Evolutionary conservation across 106 monocot genomes (phyloP).

Genomic region (Dendrobium chrysotoxum): DNA sequence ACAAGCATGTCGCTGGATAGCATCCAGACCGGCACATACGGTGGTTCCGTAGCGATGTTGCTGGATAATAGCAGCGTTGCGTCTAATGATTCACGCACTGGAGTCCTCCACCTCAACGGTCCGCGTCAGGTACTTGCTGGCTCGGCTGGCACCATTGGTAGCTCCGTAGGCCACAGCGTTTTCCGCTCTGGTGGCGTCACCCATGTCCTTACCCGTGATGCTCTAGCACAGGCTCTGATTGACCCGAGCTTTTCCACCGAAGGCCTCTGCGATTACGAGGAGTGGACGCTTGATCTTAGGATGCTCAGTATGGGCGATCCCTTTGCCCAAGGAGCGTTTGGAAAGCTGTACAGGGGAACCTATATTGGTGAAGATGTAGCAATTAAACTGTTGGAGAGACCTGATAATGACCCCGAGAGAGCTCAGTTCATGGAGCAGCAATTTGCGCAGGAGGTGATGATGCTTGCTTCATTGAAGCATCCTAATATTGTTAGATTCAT

Average conservation of each 20-base stretch:
- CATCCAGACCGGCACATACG: conserved; percentile 12
- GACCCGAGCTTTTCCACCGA: conserved; percentile 13
- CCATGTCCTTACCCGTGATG: conserved; percentile 15
- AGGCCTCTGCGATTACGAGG: conserved; percentile 23
- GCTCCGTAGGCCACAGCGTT: conserved; percentile 19
- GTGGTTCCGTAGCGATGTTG: conserved; percentile 27
- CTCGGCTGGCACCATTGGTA: neutral
- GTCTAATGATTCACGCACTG: conserved; percentile 20
- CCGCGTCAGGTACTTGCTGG: neutral
- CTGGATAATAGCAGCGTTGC: conserved; percentile 31
- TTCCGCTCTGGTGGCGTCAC: conserved; percentile 7
- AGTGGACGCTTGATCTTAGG: conserved; percentile 34
- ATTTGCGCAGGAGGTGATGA: conserved; percentile 39
- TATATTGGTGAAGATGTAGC: conserved; percentile 41
- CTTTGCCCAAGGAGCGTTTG: conserved; percentile 38
- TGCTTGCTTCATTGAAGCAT: conserved; percentile 37
- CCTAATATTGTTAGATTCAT: conserved; percentile 38
- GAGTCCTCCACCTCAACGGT: conserved; percentile 3
- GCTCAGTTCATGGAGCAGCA: conserved; percentile 41
- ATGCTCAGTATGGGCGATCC: conserved; percentile 23
- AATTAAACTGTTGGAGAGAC: conserved; percentile 37
- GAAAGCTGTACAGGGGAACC: conserved; percentile 36
- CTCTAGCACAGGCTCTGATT: conserved; percentile 23
- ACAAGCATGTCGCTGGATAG: conserved; percentile 37
- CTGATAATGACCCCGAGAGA: conserved; percentile 29